These are phyloP conservation scores for Kodamaea laetipori DNA, from an alignment of 805 yeast genomes.

Conservation along the genomic window DNA sequence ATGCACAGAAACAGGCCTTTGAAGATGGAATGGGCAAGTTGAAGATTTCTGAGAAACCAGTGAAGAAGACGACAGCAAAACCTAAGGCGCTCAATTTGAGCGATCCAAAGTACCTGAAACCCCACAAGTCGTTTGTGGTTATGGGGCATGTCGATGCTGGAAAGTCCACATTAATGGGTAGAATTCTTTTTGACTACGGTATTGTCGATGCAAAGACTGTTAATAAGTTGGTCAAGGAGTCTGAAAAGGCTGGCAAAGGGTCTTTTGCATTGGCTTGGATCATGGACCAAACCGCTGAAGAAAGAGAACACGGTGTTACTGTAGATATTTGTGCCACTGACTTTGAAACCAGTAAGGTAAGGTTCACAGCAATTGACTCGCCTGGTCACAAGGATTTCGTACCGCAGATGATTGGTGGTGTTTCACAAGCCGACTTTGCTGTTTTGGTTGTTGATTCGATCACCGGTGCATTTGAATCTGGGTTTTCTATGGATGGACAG, in stretches of 20 bases:
- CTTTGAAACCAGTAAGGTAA: constrained; percentile 56
- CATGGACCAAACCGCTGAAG: constrained; percentile 79
- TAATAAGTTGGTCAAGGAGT: constrained; percentile 62
- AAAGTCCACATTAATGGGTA: constrained; percentile 77
- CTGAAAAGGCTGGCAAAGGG: constrained; percentile 68
- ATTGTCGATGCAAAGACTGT: constrained; percentile 66
- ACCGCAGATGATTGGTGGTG: constrained; percentile 85
- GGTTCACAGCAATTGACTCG: constrained; percentile 76
- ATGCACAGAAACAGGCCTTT: constrained; percentile 56
- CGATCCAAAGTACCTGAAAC: constrained; percentile 42
- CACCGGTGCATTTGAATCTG: constrained; percentile 69
- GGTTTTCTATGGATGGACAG: constrained; percentile 68
- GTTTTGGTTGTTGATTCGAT: constrained; percentile 69
- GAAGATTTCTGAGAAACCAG: constrained; percentile 20
- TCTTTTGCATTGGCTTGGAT: constrained; percentile 87
- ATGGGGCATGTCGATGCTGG: constrained; percentile 90
- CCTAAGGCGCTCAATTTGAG: constrained; percentile 43
- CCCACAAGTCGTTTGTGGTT: constrained; percentile 70
- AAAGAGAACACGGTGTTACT: constrained; percentile 75
- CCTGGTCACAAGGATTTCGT: constrained; percentile 85
- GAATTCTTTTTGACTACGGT: constrained; percentile 66
- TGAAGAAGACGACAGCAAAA: constrained; percentile 28
- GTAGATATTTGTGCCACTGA: constrained; percentile 72
- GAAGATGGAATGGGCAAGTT: constrained; percentile 33
- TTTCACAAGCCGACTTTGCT: constrained; percentile 76